Percentiles rank a stretch among this genome's conserved stretches.
These are phyloP conservation scores for Phytophthora constricta DNA, from an alignment of 352 stramenopile species.

Conservation along the genomic window DNA sequence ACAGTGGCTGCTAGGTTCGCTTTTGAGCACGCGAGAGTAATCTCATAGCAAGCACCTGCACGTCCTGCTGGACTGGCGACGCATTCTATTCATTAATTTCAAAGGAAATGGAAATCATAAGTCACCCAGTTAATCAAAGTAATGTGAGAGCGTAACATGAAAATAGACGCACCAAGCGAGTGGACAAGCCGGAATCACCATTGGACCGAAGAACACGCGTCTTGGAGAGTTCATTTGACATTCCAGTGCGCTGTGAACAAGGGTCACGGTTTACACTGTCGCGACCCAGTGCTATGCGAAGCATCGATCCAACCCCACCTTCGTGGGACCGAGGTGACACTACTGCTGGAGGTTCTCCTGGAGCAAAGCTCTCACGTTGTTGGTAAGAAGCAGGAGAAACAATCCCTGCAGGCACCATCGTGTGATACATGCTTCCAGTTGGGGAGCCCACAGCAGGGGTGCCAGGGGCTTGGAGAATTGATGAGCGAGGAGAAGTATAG, in stretches of 20 bases:
- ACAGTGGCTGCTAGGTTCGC: conserved; percentile 33
- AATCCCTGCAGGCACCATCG: conserved; percentile 45
- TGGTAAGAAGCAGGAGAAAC: conserved; percentile 87
- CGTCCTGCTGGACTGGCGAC: conserved; percentile 25
- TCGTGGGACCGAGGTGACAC: conserved; percentile 42
- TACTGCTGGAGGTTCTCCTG: conserved; percentile 28
- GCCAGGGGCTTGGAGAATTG: conserved; percentile 69
- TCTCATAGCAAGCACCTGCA: conserved; percentile 31
- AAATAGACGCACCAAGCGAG: conserved; percentile 27
- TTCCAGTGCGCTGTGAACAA: conserved; percentile 34
- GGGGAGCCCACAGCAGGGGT: conserved; percentile 66
- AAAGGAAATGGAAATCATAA: background rate
- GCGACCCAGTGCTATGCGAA: conserved; percentile 78
- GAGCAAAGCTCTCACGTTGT: conserved; percentile 71
- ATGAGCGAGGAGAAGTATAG: conserved; percentile 81
- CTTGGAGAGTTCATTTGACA: conserved; percentile 45
- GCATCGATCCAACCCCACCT: conserved; percentile 51
- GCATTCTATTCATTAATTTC: conserved; percentile 20
- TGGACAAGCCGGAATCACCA: conserved; percentile 21
- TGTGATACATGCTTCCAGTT: conserved; percentile 57
- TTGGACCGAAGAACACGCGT: conserved; percentile 40
- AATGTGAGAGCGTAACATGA: background rate
- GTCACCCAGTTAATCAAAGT: background rate
- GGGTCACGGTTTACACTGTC: conserved; percentile 75
- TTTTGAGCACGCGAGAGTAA: conserved; percentile 39